Evolutionary conservation across 768 basidiomycete genomes (phyloP).

Genomic region (Sporobolomyces pararoseus): DNA sequence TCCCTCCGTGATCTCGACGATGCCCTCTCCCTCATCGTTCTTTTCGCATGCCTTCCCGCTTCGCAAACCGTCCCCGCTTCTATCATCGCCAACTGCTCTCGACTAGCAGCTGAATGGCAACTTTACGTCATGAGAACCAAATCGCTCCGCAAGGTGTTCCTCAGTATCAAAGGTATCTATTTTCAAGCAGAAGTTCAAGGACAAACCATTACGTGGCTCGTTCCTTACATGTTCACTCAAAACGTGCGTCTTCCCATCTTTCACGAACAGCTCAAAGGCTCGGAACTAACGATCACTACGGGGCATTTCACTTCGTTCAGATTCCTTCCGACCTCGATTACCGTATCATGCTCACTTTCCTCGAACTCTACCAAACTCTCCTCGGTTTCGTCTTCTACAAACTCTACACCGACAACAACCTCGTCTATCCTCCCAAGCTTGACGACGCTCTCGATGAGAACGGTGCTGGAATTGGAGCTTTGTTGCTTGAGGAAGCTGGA

Average conservation of each 20-base stretch:
- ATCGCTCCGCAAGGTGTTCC: conserved; percentile 80
- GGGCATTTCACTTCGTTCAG: conserved; percentile 54
- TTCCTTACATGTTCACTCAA: conserved; percentile 96
- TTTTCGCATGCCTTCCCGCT: conserved; percentile 89
- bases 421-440: conserved; percentile 91
- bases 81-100: conserved; percentile 82
- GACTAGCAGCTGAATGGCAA: conserved; percentile 92
- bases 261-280: not conserved
- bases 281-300: not conserved
- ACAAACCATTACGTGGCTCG: conserved; percentile 89
- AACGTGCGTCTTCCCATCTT: conserved; percentile 56
- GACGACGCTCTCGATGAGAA: conserved; percentile 80
- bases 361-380: conserved; percentile 95
- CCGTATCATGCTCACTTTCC: conserved; percentile 94
- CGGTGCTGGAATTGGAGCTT: conserved; percentile 82
- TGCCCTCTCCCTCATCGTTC: conserved; percentile 86
- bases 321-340: conserved; percentile 93
- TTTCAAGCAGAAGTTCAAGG: conserved; percentile 94
- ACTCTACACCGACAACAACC: conserved; percentile 87
- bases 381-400: conserved; percentile 96
- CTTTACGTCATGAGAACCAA: conserved; percentile 85
- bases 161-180: conserved; percentile 97
- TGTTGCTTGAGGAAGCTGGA: conserved; percentile 61
- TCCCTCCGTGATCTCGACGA: conserved; percentile 95
- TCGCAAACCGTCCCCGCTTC: conserved; percentile 69